Percentiles rank a stretch among this genome's conserved stretches.
Conservation (phyloP, 257 asterid genomes). For the Nicotiana tomentosiformis region DNA sequence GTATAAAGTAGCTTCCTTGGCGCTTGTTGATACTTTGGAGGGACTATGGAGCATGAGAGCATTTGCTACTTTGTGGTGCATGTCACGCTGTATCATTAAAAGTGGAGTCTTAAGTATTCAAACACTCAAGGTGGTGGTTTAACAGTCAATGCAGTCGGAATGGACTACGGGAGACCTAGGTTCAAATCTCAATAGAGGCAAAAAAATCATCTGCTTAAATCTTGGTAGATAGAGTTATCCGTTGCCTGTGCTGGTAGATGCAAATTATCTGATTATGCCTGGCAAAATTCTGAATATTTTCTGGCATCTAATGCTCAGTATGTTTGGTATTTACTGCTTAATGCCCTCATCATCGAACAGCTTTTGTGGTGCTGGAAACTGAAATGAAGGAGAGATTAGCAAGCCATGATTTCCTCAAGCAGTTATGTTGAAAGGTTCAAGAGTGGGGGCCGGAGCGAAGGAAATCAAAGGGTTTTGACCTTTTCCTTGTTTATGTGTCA, state of each 20-base stretch:
- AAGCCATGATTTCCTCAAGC: background rate
- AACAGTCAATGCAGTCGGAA: too few relatives aligned
- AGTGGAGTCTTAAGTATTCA: too few relatives aligned
- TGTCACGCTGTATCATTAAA: too few relatives aligned
- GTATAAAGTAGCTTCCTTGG: too few relatives aligned
- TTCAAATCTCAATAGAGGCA: too few relatives aligned
- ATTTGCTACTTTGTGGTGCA: too few relatives aligned
- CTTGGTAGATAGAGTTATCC: too few relatives aligned
- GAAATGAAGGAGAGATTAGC: background rate
- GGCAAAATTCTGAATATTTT: background rate
- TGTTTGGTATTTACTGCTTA: background rate
- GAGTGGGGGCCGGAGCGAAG: background rate
- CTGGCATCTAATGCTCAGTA: background rate
- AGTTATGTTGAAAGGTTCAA: slow-evolving; percentile 2
- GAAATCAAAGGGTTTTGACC: background rate
- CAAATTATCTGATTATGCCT: background rate
- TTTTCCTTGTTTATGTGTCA: background rate
- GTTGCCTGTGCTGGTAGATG: background rate
- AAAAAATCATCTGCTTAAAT: too few relatives aligned
- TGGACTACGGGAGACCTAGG: too few relatives aligned
- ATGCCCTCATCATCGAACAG: background rate
- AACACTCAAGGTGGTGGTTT: too few relatives aligned
- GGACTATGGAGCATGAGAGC: too few relatives aligned
- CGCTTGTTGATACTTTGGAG: too few relatives aligned
- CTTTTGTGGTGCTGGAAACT: background rate